phyloP scores from a whole-genome alignment of 176 grass and related monocot genomes.

The Aegilops tauschii region DNA sequence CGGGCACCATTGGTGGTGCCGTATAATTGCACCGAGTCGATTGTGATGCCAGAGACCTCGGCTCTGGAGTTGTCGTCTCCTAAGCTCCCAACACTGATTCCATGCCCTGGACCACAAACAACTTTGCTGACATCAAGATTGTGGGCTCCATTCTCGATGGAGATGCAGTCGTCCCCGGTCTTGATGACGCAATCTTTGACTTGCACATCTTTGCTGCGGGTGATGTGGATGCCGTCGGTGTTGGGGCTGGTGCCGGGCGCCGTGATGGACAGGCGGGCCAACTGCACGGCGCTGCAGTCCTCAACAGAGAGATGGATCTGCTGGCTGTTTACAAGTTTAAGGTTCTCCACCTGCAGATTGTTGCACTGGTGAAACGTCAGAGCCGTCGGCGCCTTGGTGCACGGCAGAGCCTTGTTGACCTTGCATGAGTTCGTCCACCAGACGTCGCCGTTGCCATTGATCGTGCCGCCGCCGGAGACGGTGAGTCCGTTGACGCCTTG shows the following conservation, averaged over 20 bases:
- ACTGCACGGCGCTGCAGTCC: neutral
- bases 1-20: slow-evolving; percentile 59
- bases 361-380: slow-evolving; percentile 47
- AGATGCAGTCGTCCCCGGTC: slow-evolving; percentile 42
- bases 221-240: slow-evolving; percentile 30
- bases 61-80: slow-evolving; percentile 27
- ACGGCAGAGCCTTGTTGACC: slow-evolving; percentile 1
- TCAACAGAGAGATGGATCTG: slow-evolving; percentile 31
- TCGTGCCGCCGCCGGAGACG: slow-evolving; percentile 48
- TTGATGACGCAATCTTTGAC: slow-evolving; percentile 28
- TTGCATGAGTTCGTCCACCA: slow-evolving; percentile 72
- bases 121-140: slow-evolving; percentile 26
- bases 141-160: slow-evolving; percentile 21
- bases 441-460: slow-evolving; percentile 59
- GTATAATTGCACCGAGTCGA: slow-evolving; percentile 38
- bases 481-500: slow-evolving; percentile 19
- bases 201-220: neutral
- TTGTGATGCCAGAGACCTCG: slow-evolving; percentile 34
- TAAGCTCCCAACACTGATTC: slow-evolving; percentile 59
- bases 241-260: slow-evolving; percentile 25
- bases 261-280: neutral
- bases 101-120: slow-evolving; percentile 26
- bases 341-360: slow-evolving; percentile 28
- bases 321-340: slow-evolving; percentile 23
- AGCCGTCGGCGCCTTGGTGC: neutral